phyloP scores from a whole-genome alignment of 2,329 filamentous ascomycete species.

The Colletotrichum sidae region DNA sequence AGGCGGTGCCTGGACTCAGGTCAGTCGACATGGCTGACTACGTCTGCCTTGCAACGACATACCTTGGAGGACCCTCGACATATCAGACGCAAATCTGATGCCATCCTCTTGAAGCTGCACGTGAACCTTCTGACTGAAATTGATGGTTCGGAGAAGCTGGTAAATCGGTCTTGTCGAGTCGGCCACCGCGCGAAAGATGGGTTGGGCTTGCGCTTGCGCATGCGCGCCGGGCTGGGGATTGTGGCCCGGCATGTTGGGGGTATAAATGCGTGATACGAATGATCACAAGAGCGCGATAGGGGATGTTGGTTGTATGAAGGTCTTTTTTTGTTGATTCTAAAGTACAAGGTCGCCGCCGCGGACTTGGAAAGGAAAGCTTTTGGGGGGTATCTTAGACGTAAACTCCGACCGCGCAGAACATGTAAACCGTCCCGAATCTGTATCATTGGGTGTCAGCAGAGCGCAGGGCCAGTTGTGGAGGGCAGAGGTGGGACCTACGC shows the following conservation, averaged over 20 bases:
- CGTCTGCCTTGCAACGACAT: slow-evolving; percentile 64
- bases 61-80: slow-evolving; percentile 93
- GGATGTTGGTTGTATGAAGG: slow-evolving; percentile 19
- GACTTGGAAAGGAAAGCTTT: slow-evolving; percentile 40
- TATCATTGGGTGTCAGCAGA: slow-evolving; percentile 24
- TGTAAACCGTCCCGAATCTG: slow-evolving; percentile 94
- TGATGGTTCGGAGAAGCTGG: slow-evolving; percentile 69
- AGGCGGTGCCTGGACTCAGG: slow-evolving; percentile 59
- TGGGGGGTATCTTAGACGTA: slow-evolving; percentile 81
- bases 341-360: slow-evolving; percentile 37
- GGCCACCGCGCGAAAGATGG: slow-evolving; percentile 80
- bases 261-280: not conserved
- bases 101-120: slow-evolving; percentile 86
- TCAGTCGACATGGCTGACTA: slow-evolving; percentile 5
- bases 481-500: slow-evolving; percentile 71
- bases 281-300: slow-evolving; percentile 21
- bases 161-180: slow-evolving; percentile 83
- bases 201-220: slow-evolving; percentile 46
- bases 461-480: slow-evolving; percentile 19
- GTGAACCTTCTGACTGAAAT: slow-evolving; percentile 68
- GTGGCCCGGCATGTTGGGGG: slow-evolving; percentile 40
- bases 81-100: slow-evolving; percentile 88
- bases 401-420: slow-evolving; percentile 98
- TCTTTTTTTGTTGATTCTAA: slow-evolving; percentile 38
- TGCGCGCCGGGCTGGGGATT: slow-evolving; percentile 38